phyloP scores from a whole-genome alignment of 2,329 filamentous ascomycete species.

The Dothistroma pini region DNA sequence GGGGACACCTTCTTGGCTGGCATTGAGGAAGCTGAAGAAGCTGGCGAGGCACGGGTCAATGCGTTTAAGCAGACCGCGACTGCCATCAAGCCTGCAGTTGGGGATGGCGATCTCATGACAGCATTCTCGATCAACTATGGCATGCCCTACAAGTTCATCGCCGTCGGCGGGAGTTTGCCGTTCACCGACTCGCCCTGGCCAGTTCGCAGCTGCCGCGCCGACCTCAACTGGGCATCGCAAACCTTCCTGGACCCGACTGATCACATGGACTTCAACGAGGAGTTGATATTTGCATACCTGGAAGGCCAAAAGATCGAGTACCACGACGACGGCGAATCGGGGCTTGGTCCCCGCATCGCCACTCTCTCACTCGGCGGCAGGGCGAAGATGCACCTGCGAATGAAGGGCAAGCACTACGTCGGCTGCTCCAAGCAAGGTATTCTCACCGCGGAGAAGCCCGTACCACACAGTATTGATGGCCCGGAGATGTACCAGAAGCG shows the following conservation, averaged over 20 bases:
- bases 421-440: slow-evolving; percentile 35
- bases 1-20: neutral
- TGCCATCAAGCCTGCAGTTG: slow-evolving; percentile 5
- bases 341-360: slow-evolving; percentile 60
- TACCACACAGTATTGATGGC: slow-evolving; percentile 23
- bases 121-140: slow-evolving; percentile 44
- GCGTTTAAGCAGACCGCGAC: neutral
- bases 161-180: slow-evolving; percentile 49
- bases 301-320: slow-evolving; percentile 59
- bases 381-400: slow-evolving; percentile 56
- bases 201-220: slow-evolving; percentile 50
- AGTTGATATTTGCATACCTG: slow-evolving; percentile 61
- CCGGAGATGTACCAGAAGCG: slow-evolving; percentile 35
- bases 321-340: slow-evolving; percentile 64
- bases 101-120: slow-evolving; percentile 33
- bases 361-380: slow-evolving; percentile 59
- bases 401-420: slow-evolving; percentile 51
- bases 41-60: neutral
- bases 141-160: slow-evolving; percentile 64
- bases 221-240: slow-evolving; percentile 55
- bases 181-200: slow-evolving; percentile 48
- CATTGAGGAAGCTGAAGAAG: neutral
- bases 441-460: slow-evolving; percentile 33
- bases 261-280: slow-evolving; percentile 57
- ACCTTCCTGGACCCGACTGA: slow-evolving; percentile 35